A percentile compares a stretch with the other conserved stretches of the same genome.
phyloP scores from a whole-genome alignment of 2,329 filamentous ascomycete genomes.

The Trichoderma brevicompactum region DNA sequence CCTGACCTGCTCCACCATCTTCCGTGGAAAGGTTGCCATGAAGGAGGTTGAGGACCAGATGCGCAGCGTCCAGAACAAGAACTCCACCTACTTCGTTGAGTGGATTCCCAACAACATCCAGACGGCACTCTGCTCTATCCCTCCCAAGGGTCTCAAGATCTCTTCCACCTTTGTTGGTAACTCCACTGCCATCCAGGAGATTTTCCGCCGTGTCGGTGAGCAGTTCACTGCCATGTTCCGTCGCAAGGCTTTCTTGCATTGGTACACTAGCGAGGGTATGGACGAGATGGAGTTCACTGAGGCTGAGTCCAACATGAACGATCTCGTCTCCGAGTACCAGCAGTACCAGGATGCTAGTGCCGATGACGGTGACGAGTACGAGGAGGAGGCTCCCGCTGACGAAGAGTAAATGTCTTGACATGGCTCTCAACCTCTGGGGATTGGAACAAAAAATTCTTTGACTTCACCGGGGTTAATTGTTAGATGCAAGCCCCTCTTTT shows the following conservation, averaged over 20 bases:
- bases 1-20: conserved; percentile 98
- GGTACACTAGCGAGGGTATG: conserved; percentile 99
- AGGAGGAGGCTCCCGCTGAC: conserved; percentile 79
- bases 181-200: conserved; percentile 99
- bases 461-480: conserved; percentile 28
- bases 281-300: conserved; percentile 99
- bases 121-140: conserved; percentile 98
- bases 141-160: conserved; percentile 97
- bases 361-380: conserved; percentile 93
- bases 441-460: conserved; percentile 20
- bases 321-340: conserved; percentile 98
- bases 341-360: conserved; percentile 99
- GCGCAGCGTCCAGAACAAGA: conserved; percentile 99
- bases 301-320: conserved; percentile 99
- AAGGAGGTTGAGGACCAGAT: conserved; percentile 99
- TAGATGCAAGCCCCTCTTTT: conserved; percentile 26
- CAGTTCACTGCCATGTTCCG: conserved; percentile 99
- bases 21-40: conserved; percentile 99
- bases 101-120: conserved; percentile 99
- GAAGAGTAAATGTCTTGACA: conserved; percentile 37
- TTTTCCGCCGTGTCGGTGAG: conserved; percentile 99
- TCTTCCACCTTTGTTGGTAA: conserved; percentile 98
- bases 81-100: conserved; percentile 98
- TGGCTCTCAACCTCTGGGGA: background rate
- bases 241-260: conserved; percentile 99